Evolutionary conservation across 2,329 filamentous ascomycete genomes (phyloP), one percentile per base, ranked within the genome.

Genomic region (Lasiodiplodia sp.): DNA sequence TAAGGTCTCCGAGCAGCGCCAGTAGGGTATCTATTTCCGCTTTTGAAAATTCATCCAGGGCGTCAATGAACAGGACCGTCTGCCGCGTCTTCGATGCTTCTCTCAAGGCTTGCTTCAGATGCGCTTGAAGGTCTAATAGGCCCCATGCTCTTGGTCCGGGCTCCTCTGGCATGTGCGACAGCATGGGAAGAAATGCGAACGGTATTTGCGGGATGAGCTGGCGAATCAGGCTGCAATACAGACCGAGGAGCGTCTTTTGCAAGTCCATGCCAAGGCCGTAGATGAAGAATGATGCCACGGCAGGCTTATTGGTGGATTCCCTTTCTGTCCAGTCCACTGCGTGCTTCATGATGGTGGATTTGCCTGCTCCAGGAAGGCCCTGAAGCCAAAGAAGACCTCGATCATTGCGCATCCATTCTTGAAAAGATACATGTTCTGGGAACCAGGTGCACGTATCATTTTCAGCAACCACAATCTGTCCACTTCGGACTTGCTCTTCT

Each of bases 21-120:
- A 25, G n/a, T 23, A 25, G 18, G 18, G 21, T 31, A 16, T 53
- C 51, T 28, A 28, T 16, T 8, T 31, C 21, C 12, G 14, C 12
- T 4, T 2, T 23, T 2, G 57, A 28, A 12, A 40, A 62, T 18
- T 62, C 57, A 31, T 62, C 37, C 21, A 62, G 11, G n/a, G 57
- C 57, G 21, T 62, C 57, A 23, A 62, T 62, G 21, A 62, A 62
- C 14, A 62, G 7, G 5, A 40, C 28, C 7, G 47, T 62, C 14
- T 38, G 57, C 2, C 57, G 38, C 14, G 38, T 18, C 4, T 12
- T 62, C 3, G 37, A 23, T 2, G 57, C 57, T n/a, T 47, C 11
- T 14, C 14, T 12, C 14, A 62, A 18, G 7, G 6, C 21, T 8
- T 49, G 23, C 18, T 62, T 47, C 2, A 62, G 18, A 4, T 28